Evolutionary conservation across 441 rosid genomes (phyloP).

Genomic region (Aleurites moluccanus): DNA sequence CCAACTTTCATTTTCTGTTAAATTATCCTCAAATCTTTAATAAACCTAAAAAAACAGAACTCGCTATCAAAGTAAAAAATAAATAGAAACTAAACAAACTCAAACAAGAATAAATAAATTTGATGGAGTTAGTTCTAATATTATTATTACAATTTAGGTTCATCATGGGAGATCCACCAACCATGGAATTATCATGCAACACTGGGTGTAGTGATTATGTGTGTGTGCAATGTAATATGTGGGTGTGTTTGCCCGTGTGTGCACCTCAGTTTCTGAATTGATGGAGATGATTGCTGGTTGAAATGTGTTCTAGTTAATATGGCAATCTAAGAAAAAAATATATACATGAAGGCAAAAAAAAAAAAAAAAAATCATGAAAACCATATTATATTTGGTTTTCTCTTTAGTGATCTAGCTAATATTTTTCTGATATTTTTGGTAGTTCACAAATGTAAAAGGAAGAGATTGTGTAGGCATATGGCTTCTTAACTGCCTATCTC

Average conservation of each 20-base stretch:
- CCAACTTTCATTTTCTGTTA: no score
- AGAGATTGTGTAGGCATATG: background rate
- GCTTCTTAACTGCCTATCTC: background rate
- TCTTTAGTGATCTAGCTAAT: background rate
- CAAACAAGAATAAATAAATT: no score
- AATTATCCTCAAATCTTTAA: no score
- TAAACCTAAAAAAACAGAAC: no score
- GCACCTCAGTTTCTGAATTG: background rate
- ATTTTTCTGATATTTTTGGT: no score
- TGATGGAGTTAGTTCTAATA: no score
- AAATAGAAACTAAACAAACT: no score
- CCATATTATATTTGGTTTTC: background rate
- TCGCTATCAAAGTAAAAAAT: no score
- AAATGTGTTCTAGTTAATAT: background rate
- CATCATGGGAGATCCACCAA: background rate
- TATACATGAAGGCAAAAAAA: background rate
- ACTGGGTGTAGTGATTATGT: background rate
- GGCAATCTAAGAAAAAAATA: background rate
- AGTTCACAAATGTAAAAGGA: no score
- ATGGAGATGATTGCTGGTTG: background rate
- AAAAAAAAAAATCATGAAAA: background rate
- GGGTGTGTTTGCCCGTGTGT: background rate
- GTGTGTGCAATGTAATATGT: background rate
- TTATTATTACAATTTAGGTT: no score
- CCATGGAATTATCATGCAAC: background rate